A percentile compares a stretch with the other conserved stretches of the same genome.
Evolutionary conservation across 78 protist species (phyloP).

Genomic region (Isochrysis galbana): DNA sequence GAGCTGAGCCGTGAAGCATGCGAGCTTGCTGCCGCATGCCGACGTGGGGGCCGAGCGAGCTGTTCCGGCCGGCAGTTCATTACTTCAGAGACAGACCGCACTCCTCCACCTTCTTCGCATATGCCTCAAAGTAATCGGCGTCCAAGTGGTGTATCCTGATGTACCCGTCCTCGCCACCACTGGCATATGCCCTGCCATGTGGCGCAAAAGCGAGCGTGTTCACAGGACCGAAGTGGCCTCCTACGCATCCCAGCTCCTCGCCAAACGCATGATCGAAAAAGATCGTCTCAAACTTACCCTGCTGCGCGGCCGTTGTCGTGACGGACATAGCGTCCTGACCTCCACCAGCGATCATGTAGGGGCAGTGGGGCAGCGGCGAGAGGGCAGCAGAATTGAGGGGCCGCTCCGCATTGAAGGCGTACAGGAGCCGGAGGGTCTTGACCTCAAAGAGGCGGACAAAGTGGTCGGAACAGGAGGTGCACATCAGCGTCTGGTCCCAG

Average conservation of each 20-base stretch:
- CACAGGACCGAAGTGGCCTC: constrained; percentile 88
- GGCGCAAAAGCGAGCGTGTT: constrained; percentile 76
- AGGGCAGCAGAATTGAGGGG: constrained; percentile 88
- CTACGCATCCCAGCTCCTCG: constrained; percentile 52
- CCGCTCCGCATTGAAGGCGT: constrained; percentile 75
- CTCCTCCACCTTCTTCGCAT: background rate
- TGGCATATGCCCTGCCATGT: constrained; percentile 47
- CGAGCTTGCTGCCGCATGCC: too few species aligned
- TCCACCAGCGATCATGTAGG: constrained; percentile 81
- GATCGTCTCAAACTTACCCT: constrained; percentile 74
- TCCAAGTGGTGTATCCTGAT: constrained; percentile 79
- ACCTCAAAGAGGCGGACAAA: constrained; percentile 70
- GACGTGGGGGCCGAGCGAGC: too few species aligned
- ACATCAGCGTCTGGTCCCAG: constrained; percentile 67
- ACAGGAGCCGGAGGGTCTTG: constrained; percentile 54
- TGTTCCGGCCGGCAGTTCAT: too few species aligned
- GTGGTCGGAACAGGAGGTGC: background rate
- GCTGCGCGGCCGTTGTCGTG: constrained; percentile 69
- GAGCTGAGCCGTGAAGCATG: too few species aligned
- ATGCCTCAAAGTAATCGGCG: constrained; percentile 41
- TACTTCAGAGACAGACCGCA: too few species aligned
- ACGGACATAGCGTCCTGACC: constrained; percentile 88
- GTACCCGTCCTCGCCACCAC: constrained; percentile 87
- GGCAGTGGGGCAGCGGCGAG: constrained; percentile 63
- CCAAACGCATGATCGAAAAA: constrained; percentile 80